phyloP scores from a whole-genome alignment of 2,329 filamentous ascomycete genomes.

The Aspergillus nomiae region DNA sequence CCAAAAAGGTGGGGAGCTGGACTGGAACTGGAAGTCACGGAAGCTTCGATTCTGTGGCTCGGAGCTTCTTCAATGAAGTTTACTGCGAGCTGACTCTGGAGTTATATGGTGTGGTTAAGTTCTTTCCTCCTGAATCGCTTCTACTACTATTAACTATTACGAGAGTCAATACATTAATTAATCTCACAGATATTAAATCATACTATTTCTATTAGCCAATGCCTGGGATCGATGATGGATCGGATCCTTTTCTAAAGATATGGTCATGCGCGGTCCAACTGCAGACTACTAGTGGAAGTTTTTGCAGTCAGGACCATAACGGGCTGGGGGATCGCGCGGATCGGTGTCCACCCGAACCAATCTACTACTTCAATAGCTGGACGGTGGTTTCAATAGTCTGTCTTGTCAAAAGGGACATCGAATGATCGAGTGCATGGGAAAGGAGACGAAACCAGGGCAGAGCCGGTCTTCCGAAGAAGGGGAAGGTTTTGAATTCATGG shows the following conservation, averaged over 20 bases:
- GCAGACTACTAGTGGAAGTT: not conserved
- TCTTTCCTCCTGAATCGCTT: not conserved
- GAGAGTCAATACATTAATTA: not conserved
- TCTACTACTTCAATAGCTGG: slow-evolving; percentile 24
- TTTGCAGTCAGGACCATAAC: not conserved
- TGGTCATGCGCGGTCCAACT: not conserved
- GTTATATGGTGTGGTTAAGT: not conserved
- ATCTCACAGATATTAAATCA: not conserved
- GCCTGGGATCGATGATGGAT: not conserved
- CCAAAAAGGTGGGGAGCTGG: slow-evolving; percentile 11
- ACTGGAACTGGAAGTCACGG: slow-evolving; percentile 13
- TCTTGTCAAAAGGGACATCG: not conserved
- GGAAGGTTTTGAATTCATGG: slow-evolving; percentile 21
- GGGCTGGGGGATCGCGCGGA: slow-evolving; percentile 9
- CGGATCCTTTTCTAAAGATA: not conserved
- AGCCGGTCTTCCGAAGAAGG: not conserved
- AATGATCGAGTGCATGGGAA: not conserved
- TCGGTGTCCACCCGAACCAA: slow-evolving; percentile 14
- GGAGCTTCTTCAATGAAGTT: slow-evolving; percentile 10
- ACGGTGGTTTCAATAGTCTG: slow-evolving; percentile 18
- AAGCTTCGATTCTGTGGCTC: slow-evolving; percentile 10
- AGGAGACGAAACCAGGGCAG: not conserved
- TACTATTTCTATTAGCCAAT: slow-evolving; percentile 2
- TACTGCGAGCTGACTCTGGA: not conserved
- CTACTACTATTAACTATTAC: not conserved